Percentiles rank a stretch among this genome's conserved stretches.
These are phyloP conservation scores for Turritis glabra DNA, from an alignment of 345 rosid species.

Conservation along the genomic window DNA sequence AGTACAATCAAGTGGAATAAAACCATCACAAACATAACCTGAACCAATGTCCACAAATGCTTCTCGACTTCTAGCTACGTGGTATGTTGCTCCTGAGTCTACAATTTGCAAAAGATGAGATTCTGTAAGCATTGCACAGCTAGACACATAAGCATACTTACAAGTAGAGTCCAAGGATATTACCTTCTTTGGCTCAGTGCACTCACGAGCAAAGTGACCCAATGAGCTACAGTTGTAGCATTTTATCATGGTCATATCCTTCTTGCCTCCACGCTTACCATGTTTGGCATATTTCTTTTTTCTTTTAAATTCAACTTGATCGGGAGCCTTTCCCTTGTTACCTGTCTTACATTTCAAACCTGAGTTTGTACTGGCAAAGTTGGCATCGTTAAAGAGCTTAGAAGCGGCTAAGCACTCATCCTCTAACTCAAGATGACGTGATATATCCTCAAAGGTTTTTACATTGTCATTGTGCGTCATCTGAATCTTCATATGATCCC, in stretches of 20 bases:
- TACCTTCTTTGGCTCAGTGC: slow-evolving; percentile 13
- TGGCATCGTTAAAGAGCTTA: background rate
- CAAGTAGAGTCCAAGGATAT: background rate
- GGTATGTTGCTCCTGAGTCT: no score
- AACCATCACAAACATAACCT: background rate
- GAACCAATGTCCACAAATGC: no score
- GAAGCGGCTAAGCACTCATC: background rate
- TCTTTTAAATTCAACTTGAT: background rate
- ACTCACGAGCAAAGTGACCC: slow-evolving; percentile 24
- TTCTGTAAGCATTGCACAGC: background rate
- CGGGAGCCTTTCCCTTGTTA: background rate
- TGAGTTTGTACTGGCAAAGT: background rate
- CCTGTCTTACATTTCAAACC: background rate
- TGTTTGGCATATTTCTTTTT: background rate
- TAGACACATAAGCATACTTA: slow-evolving; percentile 7
- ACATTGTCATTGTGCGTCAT: background rate
- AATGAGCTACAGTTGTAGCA: background rate
- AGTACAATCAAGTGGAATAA: slow-evolving; percentile 9
- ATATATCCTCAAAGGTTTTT: background rate
- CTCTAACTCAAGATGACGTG: slow-evolving; percentile 20
- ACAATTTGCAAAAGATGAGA: slow-evolving; percentile 24
- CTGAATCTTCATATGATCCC: background rate
- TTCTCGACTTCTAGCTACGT: no score
- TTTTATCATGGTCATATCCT: slow-evolving; percentile 8
- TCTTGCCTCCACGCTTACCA: background rate